These are phyloP conservation scores for Termitomyces sp. DNA, from an alignment of 768 basidiomycete species.

Conservation along the genomic window DNA sequence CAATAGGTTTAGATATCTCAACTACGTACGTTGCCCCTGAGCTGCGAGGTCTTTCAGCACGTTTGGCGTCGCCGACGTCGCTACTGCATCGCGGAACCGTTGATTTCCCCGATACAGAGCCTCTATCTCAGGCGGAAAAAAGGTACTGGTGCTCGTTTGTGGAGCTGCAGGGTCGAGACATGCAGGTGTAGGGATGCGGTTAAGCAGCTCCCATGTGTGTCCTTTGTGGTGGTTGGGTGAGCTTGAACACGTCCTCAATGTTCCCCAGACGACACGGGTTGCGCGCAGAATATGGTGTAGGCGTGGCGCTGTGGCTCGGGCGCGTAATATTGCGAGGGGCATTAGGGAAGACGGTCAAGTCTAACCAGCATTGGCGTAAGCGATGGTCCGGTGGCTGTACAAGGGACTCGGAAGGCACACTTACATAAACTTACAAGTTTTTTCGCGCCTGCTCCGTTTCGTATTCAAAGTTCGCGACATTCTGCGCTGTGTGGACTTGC, in stretches of 20 bases:
- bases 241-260: not conserved
- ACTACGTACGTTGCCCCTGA: conserved; percentile 10
- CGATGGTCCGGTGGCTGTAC: not conserved
- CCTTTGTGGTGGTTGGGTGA: not conserved
- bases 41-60: conserved; percentile 10
- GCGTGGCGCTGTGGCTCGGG: not conserved
- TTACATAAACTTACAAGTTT: too few species aligned
- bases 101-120: conserved; percentile 14
- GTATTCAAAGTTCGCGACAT: too few species aligned
- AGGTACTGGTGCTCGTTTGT: not conserved
- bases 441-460: too few species aligned
- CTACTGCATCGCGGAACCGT: conserved; percentile 11
- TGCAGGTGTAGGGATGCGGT: conserved; percentile 11
- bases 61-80: conserved; percentile 9
- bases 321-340: not conserved
- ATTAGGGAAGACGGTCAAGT: not conserved
- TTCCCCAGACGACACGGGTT: not conserved
- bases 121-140: conserved; percentile 13
- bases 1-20: not conserved
- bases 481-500: too few species aligned
- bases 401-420: too few species aligned
- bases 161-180: too few species aligned
- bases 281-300: not conserved
- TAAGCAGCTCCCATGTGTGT: conserved; percentile 10
- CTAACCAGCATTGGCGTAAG: not conserved